Evolutionary conservation across 169 alveolate species (phyloP).

Genomic region (Cryptosporidium sp.): DNA sequence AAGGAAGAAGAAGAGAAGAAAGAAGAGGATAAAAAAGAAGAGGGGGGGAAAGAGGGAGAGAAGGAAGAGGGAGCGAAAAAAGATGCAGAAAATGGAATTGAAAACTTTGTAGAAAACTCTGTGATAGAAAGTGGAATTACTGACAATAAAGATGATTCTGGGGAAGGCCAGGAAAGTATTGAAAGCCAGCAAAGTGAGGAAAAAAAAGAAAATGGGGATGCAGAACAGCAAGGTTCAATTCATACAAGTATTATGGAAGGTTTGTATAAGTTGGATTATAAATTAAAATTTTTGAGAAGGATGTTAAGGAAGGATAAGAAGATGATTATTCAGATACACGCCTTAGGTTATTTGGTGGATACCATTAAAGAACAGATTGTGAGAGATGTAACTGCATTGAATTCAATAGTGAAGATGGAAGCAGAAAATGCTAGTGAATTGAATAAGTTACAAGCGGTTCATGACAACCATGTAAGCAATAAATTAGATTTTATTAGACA

Average conservation of each 20-base stretch:
- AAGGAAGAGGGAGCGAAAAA: constrained; percentile 46
- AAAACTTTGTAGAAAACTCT: neutral
- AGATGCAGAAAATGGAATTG: constrained; percentile 34
- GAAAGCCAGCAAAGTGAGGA: constrained; percentile 12
- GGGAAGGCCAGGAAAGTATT: constrained; percentile 24
- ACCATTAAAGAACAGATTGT: constrained; percentile 58
- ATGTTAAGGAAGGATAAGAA: constrained; percentile 42
- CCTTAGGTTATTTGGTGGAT: constrained; percentile 53
- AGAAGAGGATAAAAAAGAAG: neutral
- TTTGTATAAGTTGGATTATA: constrained; percentile 51
- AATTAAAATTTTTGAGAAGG: constrained; percentile 32
- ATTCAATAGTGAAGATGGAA: constrained; percentile 40
- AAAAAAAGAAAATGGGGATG: constrained; percentile 17
- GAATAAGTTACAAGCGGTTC: constrained; percentile 44
- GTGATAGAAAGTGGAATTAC: constrained; percentile 19
- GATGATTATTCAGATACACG: constrained; percentile 49
- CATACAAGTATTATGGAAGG: constrained; percentile 61
- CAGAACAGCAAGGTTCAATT: constrained; percentile 1
- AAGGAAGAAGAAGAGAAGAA: neutral
- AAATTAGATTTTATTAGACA: constrained; percentile 52
- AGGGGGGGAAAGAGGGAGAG: constrained; percentile 9
- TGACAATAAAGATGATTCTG: constrained; percentile 43
- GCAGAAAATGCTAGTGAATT: constrained; percentile 53
- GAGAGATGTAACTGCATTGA: constrained; percentile 65
- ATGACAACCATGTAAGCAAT: constrained; percentile 42